Percentiles rank a stretch among this genome's conserved stretches.
Evolutionary conservation across 2,329 filamentous ascomycete genomes (phyloP).

Genomic region (Knufia fluminis): DNA sequence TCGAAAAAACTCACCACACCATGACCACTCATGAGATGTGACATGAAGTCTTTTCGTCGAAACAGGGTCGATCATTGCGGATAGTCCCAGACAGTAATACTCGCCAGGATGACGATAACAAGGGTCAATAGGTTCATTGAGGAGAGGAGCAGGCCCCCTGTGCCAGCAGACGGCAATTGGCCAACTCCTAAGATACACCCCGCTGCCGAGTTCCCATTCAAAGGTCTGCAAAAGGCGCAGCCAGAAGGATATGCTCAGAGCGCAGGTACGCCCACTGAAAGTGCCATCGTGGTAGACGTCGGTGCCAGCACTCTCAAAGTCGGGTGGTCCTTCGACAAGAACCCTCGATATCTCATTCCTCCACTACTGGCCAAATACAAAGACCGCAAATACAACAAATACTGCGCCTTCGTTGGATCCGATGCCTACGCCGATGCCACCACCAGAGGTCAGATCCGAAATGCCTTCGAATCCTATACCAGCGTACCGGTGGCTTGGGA

Average conservation of each 20-base stretch:
- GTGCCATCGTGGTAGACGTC: slow-evolving; percentile 96
- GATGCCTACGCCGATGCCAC: slow-evolving; percentile 95
- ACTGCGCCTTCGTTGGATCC: slow-evolving; percentile 81
- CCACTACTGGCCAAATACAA: slow-evolving; percentile 93
- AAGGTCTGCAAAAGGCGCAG: slow-evolving; percentile 48
- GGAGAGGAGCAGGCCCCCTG: slow-evolving; percentile 33
- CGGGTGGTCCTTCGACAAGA: slow-evolving; percentile 86
- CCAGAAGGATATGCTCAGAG: slow-evolving; percentile 64
- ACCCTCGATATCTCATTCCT: slow-evolving; percentile 70
- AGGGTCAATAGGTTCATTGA: slow-evolving; percentile 30
- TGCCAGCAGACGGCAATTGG: slow-evolving; percentile 38
- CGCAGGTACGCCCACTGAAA: slow-evolving; percentile 47
- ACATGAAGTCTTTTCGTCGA: too few relatives aligned
- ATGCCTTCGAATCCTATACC: slow-evolving; percentile 81
- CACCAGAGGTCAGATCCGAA: slow-evolving; percentile 78
- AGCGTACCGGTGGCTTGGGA: slow-evolving; percentile 97
- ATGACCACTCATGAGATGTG: too few relatives aligned
- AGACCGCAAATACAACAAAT: slow-evolving; percentile 85
- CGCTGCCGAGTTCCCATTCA: slow-evolving; percentile 52
- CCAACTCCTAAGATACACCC: slow-evolving; percentile 47
- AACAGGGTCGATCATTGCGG: too few relatives aligned
- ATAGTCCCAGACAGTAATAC: neutral
- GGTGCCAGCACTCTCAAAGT: slow-evolving; percentile 88
- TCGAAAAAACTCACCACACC: too few relatives aligned
- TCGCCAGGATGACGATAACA: slow-evolving; percentile 34